Evolutionary conservation across 176 grass and related monocot genomes (phyloP).

Genomic region (Aegilops sharonensis): DNA sequence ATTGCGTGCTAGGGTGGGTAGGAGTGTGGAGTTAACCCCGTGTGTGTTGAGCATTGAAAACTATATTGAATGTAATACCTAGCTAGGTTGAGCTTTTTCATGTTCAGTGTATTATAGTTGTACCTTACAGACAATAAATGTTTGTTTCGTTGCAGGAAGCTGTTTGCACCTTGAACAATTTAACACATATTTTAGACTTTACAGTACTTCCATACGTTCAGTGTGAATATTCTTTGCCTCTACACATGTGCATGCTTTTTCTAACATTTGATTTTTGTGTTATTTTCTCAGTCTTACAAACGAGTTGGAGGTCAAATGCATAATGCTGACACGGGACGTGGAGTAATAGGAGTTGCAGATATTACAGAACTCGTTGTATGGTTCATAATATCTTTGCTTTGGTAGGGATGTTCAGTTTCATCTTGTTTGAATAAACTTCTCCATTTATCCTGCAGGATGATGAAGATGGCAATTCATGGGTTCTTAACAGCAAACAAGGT

Average conservation of each 20-base stretch:
- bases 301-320: constrained; percentile 71
- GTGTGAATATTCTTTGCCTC: constrained; percentile 11
- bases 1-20: neutral
- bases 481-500: constrained; percentile 86
- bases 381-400: constrained; percentile 3
- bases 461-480: constrained; percentile 67
- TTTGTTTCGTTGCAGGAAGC: neutral
- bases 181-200: constrained; percentile 1
- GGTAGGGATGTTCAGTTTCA: constrained; percentile 9
- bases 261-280: neutral
- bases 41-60: constrained; percentile 22
- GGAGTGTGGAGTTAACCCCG: neutral
- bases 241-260: constrained; percentile 13
- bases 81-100: neutral
- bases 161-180: constrained; percentile 3
- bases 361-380: constrained; percentile 74
- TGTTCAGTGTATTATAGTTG: constrained; percentile 24
- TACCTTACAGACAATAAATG: neutral
- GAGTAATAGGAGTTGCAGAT: constrained; percentile 81
- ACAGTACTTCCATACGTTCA: constrained; percentile 8
- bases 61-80: neutral
- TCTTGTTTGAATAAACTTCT: constrained; percentile 25
- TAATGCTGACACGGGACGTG: constrained; percentile 61
- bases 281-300: constrained; percentile 75
- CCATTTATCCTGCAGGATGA: constrained; percentile 58